Conservation (phyloP, 768 basidiomycete species). For the Trametes elegans region DNA sequence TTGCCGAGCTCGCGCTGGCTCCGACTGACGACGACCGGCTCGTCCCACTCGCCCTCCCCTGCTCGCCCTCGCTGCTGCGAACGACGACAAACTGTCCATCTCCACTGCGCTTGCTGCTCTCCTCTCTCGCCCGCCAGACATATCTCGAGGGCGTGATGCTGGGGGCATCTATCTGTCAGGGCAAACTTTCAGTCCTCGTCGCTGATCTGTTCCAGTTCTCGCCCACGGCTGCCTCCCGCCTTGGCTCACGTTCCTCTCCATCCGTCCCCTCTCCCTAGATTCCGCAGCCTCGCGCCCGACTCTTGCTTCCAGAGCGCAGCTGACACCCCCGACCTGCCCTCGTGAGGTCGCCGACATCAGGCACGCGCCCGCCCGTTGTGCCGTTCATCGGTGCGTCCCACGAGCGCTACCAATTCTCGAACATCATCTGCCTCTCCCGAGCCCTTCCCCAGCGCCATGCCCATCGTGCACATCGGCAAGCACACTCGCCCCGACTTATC, state of each 20-base stretch:
- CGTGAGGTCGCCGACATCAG: conserved; percentile 6
- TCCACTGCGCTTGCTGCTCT: neutral
- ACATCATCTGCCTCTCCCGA: neutral
- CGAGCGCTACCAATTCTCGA: conserved; percentile 4
- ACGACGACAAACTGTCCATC: neutral
- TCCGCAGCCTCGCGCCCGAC: neutral
- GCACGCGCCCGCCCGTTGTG: neutral
- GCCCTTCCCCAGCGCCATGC: neutral
- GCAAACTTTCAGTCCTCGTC: neutral
- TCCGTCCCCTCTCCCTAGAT: neutral
- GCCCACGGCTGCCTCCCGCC: neutral
- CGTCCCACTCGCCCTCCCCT: too few relatives aligned
- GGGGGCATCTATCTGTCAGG: conserved; percentile 2
- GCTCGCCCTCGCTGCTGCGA: neutral
- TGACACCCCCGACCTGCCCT: neutral
- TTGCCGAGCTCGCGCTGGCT: neutral
- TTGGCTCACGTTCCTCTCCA: neutral
- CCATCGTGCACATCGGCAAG: neutral
- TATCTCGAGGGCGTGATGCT: neutral
- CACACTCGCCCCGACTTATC: neutral
- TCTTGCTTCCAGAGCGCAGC: neutral
- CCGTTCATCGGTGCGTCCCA: neutral
- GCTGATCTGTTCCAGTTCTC: neutral
- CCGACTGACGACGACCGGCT: too few relatives aligned
- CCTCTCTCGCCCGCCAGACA: too few relatives aligned